These are phyloP conservation scores for Stellera chamaejasme DNA, from an alignment of 345 rosid species.

Conservation along the genomic window DNA sequence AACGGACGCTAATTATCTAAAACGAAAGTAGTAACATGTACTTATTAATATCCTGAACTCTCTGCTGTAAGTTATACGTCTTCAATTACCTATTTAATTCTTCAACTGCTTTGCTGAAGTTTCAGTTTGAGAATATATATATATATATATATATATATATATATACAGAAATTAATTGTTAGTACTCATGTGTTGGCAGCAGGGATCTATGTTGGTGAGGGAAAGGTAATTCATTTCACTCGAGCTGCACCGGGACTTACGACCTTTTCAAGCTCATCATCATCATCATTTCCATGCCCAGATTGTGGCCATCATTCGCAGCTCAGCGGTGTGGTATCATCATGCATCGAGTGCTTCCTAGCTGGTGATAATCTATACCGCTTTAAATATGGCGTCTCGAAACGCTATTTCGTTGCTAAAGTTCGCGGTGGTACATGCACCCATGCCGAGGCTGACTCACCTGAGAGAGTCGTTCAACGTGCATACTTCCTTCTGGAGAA, in stretches of 20 bases:
- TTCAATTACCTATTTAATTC: background rate
- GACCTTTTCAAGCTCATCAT: slow-evolving; percentile 50
- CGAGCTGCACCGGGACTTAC: slow-evolving; percentile 26
- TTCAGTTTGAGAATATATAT: too few species aligned
- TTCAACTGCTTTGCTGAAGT: background rate
- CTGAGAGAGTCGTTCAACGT: too few species aligned
- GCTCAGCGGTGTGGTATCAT: slow-evolving; percentile 42
- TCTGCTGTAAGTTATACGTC: background rate
- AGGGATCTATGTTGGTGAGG: slow-evolving; percentile 69
- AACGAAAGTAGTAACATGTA: too few species aligned
- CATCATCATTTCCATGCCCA: slow-evolving; percentile 29
- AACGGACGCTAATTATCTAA: too few species aligned
- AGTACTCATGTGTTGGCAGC: background rate
- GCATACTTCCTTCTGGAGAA: too few species aligned
- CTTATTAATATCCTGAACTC: too few species aligned
- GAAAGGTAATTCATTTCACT: slow-evolving; percentile 69
- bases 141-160: too few species aligned
- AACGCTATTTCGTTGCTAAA: slow-evolving; percentile 34
- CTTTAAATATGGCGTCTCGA: slow-evolving; percentile 48
- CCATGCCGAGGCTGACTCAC: too few species aligned
- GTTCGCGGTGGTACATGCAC: too few species aligned
- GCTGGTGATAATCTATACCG: slow-evolving; percentile 45
- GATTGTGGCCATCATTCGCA: slow-evolving; percentile 41
- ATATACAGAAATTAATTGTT: too few species aligned
- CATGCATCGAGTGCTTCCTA: slow-evolving; percentile 75